phyloP scores from a whole-genome alignment of 163 green algal species.

The Scenedesmus sp. region DNA sequence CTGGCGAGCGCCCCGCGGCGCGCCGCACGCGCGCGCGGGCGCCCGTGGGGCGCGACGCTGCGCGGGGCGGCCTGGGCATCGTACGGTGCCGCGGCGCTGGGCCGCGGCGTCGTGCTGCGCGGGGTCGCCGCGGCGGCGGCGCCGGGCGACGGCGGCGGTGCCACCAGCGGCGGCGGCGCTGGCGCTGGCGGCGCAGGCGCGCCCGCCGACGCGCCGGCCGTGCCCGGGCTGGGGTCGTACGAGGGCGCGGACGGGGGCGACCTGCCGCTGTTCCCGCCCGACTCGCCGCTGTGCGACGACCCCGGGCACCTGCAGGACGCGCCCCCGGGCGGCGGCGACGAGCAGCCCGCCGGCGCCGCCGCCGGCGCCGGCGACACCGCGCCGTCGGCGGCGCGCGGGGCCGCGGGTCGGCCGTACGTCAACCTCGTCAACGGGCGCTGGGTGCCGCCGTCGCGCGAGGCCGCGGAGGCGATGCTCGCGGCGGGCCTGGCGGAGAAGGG shows the following conservation, averaged over 20 bases:
- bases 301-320: background rate
- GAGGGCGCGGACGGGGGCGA: slow-evolving; percentile 4
- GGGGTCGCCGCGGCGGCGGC: background rate
- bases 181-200: background rate
- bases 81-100: too few relatives aligned
- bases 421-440: slow-evolving; percentile 35
- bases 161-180: background rate
- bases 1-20: too few relatives aligned
- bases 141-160: background rate
- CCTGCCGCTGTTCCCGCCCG: background rate
- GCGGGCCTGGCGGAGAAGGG: too few relatives aligned
- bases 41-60: too few relatives aligned
- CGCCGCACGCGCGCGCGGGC: too few relatives aligned
- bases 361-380: slow-evolving; percentile 1
- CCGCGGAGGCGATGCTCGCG: too few relatives aligned
- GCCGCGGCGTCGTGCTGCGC: background rate
- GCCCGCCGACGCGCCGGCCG: background rate
- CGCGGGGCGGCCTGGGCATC: too few relatives aligned
- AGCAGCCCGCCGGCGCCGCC: background rate
- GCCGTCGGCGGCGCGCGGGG: background rate
- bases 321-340: background rate
- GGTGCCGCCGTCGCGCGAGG: background rate
- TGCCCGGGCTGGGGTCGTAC: background rate
- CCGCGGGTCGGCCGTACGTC: background rate
- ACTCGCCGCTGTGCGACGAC: slow-evolving; percentile 2